Percentiles rank a stretch among this genome's conserved stretches.
These are phyloP conservation scores for Daldinia sp. DNA, from an alignment of 2,329 filamentous ascomycete genomes.

Conservation along the genomic window DNA sequence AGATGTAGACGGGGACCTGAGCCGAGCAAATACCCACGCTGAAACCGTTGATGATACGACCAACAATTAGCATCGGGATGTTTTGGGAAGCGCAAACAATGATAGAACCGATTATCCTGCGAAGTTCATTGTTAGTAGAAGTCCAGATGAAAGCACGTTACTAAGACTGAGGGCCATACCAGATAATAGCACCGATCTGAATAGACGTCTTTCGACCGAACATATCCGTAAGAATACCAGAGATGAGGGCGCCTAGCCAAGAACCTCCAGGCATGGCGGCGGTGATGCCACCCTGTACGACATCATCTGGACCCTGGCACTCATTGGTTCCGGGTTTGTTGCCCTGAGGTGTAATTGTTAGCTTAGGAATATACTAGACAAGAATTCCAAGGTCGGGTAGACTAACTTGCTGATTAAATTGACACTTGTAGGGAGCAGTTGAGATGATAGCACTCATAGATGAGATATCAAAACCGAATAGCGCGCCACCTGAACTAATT, in stretches of 20 bases:
- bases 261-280: conserved; percentile 79
- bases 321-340: conserved; percentile 44
- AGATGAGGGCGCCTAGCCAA: conserved; percentile 72
- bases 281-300: conserved; percentile 72
- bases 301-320: conserved; percentile 64
- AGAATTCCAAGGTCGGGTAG: neutral
- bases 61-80: conserved; percentile 71
- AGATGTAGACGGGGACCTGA: conserved; percentile 78
- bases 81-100: conserved; percentile 60
- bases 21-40: conserved; percentile 79
- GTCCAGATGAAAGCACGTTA: neutral
- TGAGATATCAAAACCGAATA: conserved; percentile 61
- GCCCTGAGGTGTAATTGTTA: conserved; percentile 39
- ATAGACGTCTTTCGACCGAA: conserved; percentile 63
- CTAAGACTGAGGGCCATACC: conserved; percentile 56
- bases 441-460: conserved; percentile 60
- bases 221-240: conserved; percentile 69
- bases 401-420: conserved; percentile 56
- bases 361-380: conserved; percentile 10
- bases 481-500: conserved; percentile 52
- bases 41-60: conserved; percentile 78
- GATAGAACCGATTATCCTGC: conserved; percentile 62
- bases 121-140: conserved; percentile 22
- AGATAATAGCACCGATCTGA: conserved; percentile 63
- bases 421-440: conserved; percentile 57